Conservation (phyloP, 164 flowering plant species). For the Umbellularia californica region DNA sequence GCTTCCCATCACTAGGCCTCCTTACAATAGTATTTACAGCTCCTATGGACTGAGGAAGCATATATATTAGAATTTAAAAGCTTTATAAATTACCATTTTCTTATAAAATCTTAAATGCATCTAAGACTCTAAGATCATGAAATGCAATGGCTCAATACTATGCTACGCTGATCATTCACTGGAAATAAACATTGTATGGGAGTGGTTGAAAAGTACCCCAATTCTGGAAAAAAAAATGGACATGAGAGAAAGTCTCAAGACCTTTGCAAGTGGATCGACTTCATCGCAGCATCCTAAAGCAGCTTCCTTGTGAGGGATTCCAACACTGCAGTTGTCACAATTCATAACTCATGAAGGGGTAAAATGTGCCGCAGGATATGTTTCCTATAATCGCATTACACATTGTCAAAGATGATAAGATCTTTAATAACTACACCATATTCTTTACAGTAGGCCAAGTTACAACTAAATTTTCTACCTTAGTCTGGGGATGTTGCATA, state of each 20-base stretch:
- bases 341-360: too few relatives aligned
- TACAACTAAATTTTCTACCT: too few relatives aligned
- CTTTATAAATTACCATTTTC: too few relatives aligned
- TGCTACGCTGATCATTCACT: background rate
- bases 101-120: background rate
- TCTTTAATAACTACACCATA: too few relatives aligned
- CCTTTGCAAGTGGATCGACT: slow-evolving; percentile 55
- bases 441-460: too few relatives aligned
- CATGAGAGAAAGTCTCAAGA: slow-evolving; percentile 8
- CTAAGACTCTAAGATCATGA: background rate
- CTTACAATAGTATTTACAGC: slow-evolving; percentile 67
- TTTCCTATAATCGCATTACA: too few relatives aligned
- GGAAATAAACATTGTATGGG: too few relatives aligned
- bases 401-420: too few relatives aligned
- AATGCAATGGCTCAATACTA: background rate
- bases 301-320: slow-evolving; percentile 53
- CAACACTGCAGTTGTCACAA: slow-evolving; percentile 22
- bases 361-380: too few relatives aligned
- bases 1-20: slow-evolving; percentile 54
- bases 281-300: slow-evolving; percentile 37
- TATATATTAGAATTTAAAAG: slow-evolving; percentile 3
- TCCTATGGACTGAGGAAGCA: slow-evolving; percentile 49
- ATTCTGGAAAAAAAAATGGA: background rate
- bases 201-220: background rate
- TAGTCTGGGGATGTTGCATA: too few relatives aligned